Evolutionary conservation across 2,329 filamentous ascomycete genomes (phyloP), one percentile per base, ranked within the genome.

Genomic region (Aspergillus sojae): DNA sequence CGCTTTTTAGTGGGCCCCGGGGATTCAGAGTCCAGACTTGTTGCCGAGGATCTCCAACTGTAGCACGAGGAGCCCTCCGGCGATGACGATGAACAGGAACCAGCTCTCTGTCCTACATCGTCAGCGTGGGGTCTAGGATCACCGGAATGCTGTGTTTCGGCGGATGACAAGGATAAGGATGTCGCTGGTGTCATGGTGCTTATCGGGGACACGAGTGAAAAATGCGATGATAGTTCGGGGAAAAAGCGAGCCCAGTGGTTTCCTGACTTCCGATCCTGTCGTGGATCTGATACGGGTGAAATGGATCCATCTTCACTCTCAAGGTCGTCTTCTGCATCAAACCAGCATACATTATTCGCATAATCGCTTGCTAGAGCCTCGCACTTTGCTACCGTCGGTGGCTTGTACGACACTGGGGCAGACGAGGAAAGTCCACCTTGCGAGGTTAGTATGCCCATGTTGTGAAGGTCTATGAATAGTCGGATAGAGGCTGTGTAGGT

Each of bases 21-120:
- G n/a, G 65, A 64, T 14, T 74, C 73, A 3, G 74, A 75, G 19
- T 58, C 69, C n/a, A 76, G 58, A 58, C 75, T 79, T 26, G 74
- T 74, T 32, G 77, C 61, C 3, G 77, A 78, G 10, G 71, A 74
- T 52, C 74, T 68, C 30, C 68, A 70, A 62, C 75, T 78, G 52
- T 79, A 79, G 58, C 75, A 74, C 3, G 77, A 79, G 6, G 76
- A 78, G 45, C 68, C 66, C 53, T 70, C 70, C 12, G 72, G 71
- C 5, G 66, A 71, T 12, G 67, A 72, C 3, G 70, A 74, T n/a
- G 71, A 64, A 32, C 48, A 41, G 39, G 39, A 41, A 39, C 26
- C 53, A 43, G 14, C 30, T 41, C 53, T 53, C 46, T 58, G 55
- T 30, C 43, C 28, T 55, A 50, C 39, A 19, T 52, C 21, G 16